phyloP scores from a whole-genome alignment of 305 asterid genomes.

The Fraxinus dipetala region DNA sequence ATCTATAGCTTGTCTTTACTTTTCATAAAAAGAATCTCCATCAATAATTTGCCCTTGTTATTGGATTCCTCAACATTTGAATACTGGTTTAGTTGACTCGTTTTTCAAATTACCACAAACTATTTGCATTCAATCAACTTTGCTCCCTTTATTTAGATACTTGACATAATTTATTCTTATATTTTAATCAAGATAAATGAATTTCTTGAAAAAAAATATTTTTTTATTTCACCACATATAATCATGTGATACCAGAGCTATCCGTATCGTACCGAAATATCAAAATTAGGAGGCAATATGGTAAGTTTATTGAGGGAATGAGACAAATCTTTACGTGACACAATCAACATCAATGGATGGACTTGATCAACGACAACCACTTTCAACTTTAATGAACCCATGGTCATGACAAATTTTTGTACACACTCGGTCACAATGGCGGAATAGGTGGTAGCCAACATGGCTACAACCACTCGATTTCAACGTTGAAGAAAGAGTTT shows the following conservation, averaged over 20 bases:
- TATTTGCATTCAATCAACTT: no score
- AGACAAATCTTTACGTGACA: neutral
- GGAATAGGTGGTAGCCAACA: neutral
- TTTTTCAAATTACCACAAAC: no score
- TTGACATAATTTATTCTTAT: no score
- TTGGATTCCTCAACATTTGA: neutral
- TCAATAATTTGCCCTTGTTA: neutral
- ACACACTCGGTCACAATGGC: neutral
- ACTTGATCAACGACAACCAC: neutral
- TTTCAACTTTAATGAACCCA: neutral
- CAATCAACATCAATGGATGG: neutral
- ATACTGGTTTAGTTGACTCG: neutral
- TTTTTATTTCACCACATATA: no score
- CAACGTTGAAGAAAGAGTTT: neutral
- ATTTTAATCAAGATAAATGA: no score
- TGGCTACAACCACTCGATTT: neutral
- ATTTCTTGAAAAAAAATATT: no score
- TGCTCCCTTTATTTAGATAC: no score
- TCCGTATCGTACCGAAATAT: no score
- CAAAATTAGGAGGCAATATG: no score
- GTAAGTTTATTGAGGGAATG: no score
- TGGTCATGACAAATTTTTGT: neutral
- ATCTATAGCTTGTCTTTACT: neutral
- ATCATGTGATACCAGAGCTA: no score
- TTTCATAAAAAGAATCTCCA: neutral